phyloP scores from a whole-genome alignment of 2,329 filamentous ascomycete genomes.

The Aureobasidium sp. region DNA sequence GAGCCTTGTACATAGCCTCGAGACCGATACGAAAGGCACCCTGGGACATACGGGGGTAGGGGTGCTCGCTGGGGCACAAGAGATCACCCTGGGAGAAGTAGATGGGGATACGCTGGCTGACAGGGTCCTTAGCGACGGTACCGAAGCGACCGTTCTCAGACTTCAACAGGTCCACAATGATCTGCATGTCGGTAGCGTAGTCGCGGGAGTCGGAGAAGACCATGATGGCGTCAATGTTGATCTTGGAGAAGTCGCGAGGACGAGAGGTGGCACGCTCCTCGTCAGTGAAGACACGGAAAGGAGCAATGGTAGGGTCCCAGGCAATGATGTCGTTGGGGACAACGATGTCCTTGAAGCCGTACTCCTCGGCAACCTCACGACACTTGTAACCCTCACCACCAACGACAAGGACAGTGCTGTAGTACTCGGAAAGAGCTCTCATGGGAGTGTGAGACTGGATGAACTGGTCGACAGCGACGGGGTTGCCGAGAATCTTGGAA shows the following conservation, averaged over 20 bases:
- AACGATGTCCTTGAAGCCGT: constrained; percentile 67
- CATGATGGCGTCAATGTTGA: constrained; percentile 66
- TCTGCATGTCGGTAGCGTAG: constrained; percentile 68
- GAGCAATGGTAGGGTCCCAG: constrained; percentile 61
- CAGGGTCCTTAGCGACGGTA: constrained; percentile 60
- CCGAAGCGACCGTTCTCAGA: constrained; percentile 60
- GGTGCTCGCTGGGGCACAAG: constrained; percentile 48
- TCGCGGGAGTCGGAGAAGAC: constrained; percentile 69
- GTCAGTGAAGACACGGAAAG: constrained; percentile 60
- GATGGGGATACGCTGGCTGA: constrained; percentile 62
- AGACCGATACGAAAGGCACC: constrained; percentile 69
- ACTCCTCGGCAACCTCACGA: constrained; percentile 64
- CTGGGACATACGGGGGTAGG: constrained; percentile 62
- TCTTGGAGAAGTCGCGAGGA: constrained; percentile 64
- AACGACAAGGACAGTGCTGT: constrained; percentile 67
- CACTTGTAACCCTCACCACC: constrained; percentile 70
- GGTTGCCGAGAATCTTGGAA: constrained; percentile 57
- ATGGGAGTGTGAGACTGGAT: constrained; percentile 73
- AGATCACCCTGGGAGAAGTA: constrained; percentile 64
- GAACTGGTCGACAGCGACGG: constrained; percentile 65
- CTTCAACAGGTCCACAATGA: constrained; percentile 66
- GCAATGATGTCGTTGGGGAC: constrained; percentile 68
- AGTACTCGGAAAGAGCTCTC: constrained; percentile 69
- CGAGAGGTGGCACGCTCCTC: constrained; percentile 61
- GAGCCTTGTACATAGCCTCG: constrained; percentile 65